These are phyloP conservation scores for Mycena rebaudengoi DNA, from an alignment of 768 basidiomycete genomes.

Conservation along the genomic window DNA sequence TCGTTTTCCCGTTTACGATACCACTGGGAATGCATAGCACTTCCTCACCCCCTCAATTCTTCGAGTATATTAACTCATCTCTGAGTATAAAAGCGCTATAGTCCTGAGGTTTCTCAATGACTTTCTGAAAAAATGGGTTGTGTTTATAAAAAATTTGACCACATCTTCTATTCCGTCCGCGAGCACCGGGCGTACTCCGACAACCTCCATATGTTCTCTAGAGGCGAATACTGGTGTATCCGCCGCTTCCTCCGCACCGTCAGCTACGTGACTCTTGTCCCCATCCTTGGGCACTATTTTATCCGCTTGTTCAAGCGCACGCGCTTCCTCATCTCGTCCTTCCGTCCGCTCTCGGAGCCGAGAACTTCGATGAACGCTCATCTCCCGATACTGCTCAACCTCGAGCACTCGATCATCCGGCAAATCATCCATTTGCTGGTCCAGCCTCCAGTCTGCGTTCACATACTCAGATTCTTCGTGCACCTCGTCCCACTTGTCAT, in stretches of 20 bases:
- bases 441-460: constrained; percentile 24
- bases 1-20: constrained; percentile 20
- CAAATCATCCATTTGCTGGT: constrained; percentile 30
- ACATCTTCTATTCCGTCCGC: background rate
- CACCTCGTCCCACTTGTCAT: constrained; percentile 24
- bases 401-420: constrained; percentile 1
- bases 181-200: background rate
- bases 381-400: constrained; percentile 16
- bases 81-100: constrained; percentile 31
- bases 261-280: no score
- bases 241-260: no score
- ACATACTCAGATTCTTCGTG: constrained; percentile 31
- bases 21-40: constrained; percentile 36
- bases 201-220: background rate
- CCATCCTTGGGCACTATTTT: no score
- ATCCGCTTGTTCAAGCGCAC: no score
- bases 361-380: background rate
- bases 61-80: constrained; percentile 28
- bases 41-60: constrained; percentile 3
- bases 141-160: constrained; percentile 23
- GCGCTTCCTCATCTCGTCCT: constrained; percentile 12
- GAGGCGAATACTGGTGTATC: background rate
- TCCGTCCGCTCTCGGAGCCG: constrained; percentile 18
- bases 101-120: constrained; percentile 23
- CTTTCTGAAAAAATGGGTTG: constrained; percentile 28